Percentiles rank a stretch among this genome's conserved stretches.
Conservation (phyloP, 495 filamentous ascomycete genomes). For the Friedmanniomyces simplex region DNA sequence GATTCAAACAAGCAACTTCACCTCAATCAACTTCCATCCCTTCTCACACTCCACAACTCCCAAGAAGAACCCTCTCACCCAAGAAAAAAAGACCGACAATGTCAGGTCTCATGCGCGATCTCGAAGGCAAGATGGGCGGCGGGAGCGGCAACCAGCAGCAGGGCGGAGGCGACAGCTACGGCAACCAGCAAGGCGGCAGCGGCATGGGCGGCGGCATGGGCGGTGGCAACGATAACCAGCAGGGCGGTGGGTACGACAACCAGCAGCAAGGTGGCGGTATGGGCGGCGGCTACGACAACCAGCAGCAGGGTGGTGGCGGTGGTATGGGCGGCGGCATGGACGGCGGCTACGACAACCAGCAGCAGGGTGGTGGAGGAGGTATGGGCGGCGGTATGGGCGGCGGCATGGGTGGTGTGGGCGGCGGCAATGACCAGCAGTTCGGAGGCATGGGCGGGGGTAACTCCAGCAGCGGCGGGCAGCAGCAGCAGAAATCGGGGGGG, state of each 20-base stretch:
- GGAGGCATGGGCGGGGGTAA: neutral
- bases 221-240: constrained; percentile 8
- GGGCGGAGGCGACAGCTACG: neutral
- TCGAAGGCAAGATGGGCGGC: constrained; percentile 6
- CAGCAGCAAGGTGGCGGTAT: neutral
- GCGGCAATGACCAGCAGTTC: neutral
- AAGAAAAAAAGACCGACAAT: no score
- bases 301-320: neutral
- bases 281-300: neutral
- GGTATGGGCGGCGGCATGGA: constrained; percentile 1
- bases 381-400: neutral
- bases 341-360: neutral
- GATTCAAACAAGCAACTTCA: no score
- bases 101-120: neutral
- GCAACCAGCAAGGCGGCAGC: constrained; percentile 8
- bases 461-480: neutral
- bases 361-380: neutral
- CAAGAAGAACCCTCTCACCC: no score
- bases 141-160: constrained; percentile 2
- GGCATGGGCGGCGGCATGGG: constrained; percentile 3
- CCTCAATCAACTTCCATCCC: neutral
- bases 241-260: constrained; percentile 1
- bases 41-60: neutral
- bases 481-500: constrained; percentile 4
- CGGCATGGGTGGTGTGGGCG: no score